Evolutionary conservation across 1,284 basidiomycete genomes (phyloP).

Genomic region (Melampsora americana): DNA sequence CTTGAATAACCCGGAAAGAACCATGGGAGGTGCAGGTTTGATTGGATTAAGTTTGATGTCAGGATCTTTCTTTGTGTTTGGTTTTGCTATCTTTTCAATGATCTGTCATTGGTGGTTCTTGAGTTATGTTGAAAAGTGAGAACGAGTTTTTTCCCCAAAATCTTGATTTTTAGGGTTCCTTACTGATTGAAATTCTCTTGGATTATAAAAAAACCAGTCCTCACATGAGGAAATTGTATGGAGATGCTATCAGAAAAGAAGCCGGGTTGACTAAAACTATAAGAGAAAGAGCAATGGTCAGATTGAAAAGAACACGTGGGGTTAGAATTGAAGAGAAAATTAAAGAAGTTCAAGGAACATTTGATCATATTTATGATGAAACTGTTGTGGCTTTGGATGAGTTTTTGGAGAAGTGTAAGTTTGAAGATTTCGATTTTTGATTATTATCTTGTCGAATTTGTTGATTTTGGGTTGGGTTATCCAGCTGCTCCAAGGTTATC

Average conservation of each 20-base stretch:
- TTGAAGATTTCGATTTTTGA: constrained; percentile 50
- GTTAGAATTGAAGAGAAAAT: constrained; percentile 63
- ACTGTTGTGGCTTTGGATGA: constrained; percentile 86
- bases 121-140: constrained; percentile 50
- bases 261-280: constrained; percentile 96
- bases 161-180: too few species aligned
- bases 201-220: constrained; percentile 62
- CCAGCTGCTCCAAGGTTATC: constrained; percentile 51
- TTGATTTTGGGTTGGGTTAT: background rate
- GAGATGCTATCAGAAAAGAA: constrained; percentile 83
- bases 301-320: constrained; percentile 66
- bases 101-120: constrained; percentile 59
- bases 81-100: constrained; percentile 78
- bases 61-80: constrained; percentile 77
- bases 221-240: constrained; percentile 94
- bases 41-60: constrained; percentile 88
- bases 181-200: constrained; percentile 3
- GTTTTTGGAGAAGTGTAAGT: constrained; percentile 79
- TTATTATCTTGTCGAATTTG: background rate
- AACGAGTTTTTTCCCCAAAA: too few species aligned
- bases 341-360: constrained; percentile 81
- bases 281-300: constrained; percentile 57
- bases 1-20: constrained; percentile 87
- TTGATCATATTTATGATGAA: constrained; percentile 91
- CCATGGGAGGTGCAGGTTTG: constrained; percentile 88